Evolutionary conservation across 2,329 filamentous ascomycete species (phyloP).

Genomic region (Aureobasidium leucospermi): DNA sequence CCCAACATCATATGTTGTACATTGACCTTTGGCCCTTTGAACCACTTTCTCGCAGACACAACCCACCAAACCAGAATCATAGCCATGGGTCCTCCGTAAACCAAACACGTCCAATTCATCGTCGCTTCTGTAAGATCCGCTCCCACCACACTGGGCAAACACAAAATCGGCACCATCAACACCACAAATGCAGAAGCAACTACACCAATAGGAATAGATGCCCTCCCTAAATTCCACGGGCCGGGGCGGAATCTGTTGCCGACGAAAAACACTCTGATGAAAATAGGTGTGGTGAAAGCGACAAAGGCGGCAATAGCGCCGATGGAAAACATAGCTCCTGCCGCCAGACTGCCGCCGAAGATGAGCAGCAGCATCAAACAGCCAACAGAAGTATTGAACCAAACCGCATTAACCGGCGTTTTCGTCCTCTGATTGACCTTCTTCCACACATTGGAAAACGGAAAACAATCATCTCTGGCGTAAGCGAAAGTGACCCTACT

Average conservation of each 20-base stretch:
- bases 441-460: constrained; percentile 51
- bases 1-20: constrained; percentile 42
- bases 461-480: constrained; percentile 65
- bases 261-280: constrained; percentile 53
- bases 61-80: constrained; percentile 55
- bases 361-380: constrained; percentile 56
- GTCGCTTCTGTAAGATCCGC: constrained; percentile 42
- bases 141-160: constrained; percentile 53
- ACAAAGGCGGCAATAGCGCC: constrained; percentile 62
- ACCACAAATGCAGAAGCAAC: constrained; percentile 53
- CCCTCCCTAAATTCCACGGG: constrained; percentile 60
- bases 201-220: constrained; percentile 50
- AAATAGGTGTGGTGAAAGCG: constrained; percentile 52
- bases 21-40: constrained; percentile 63
- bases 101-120: constrained; percentile 65
- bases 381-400: constrained; percentile 56
- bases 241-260: constrained; percentile 57
- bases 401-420: constrained; percentile 64
- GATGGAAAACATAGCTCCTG: constrained; percentile 63
- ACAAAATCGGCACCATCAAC: constrained; percentile 62
- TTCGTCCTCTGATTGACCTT: constrained; percentile 52
- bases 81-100: constrained; percentile 44
- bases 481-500: constrained; percentile 44
- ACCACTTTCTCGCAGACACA: constrained; percentile 59
- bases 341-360: constrained; percentile 55